Evolutionary conservation across 495 filamentous ascomycete species (phyloP).

Genomic region (Articulospora tetracladia): DNA sequence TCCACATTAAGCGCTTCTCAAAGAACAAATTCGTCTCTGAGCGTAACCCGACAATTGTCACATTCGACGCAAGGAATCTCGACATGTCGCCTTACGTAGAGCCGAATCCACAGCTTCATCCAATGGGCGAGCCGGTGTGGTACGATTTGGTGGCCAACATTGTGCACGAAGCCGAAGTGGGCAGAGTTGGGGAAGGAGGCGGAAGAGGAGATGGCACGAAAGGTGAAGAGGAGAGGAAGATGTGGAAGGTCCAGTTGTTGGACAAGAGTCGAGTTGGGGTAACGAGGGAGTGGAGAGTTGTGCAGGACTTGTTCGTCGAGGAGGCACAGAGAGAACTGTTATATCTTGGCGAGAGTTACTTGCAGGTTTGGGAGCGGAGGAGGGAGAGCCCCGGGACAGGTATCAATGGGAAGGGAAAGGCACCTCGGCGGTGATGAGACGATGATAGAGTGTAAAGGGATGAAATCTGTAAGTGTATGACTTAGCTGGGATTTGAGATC

Average conservation of each 20-base stretch:
- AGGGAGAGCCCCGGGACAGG: constrained; percentile 30
- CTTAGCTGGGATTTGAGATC: neutral
- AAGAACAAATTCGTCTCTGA: constrained; percentile 94
- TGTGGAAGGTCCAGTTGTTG: constrained; percentile 67
- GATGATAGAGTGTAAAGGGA: neutral
- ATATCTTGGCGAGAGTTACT: constrained; percentile 87
- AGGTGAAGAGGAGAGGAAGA: constrained; percentile 78
- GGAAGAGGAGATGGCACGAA: constrained; percentile 69
- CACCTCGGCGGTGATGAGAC: neutral
- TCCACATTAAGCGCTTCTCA: constrained; percentile 96
- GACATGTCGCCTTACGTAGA: constrained; percentile 89
- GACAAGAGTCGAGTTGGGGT: constrained; percentile 44
- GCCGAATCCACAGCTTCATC: constrained; percentile 57
- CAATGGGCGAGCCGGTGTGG: constrained; percentile 78
- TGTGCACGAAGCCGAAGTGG: constrained; percentile 75
- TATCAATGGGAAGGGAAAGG: constrained; percentile 22
- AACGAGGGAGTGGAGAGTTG: constrained; percentile 78
- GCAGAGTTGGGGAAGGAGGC: constrained; percentile 45
- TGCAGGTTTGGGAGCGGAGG: constrained; percentile 96
- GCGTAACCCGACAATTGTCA: constrained; percentile 97
- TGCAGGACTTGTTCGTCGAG: constrained; percentile 93
- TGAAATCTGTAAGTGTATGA: neutral
- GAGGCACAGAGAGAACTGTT: constrained; percentile 78
- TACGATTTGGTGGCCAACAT: constrained; percentile 98
- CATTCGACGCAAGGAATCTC: constrained; percentile 77